A percentile compares a stretch with the other conserved stretches of the same genome.
Evolutionary conservation across 306 rosid species (phyloP).

Genomic region (Cajanus cajan): DNA sequence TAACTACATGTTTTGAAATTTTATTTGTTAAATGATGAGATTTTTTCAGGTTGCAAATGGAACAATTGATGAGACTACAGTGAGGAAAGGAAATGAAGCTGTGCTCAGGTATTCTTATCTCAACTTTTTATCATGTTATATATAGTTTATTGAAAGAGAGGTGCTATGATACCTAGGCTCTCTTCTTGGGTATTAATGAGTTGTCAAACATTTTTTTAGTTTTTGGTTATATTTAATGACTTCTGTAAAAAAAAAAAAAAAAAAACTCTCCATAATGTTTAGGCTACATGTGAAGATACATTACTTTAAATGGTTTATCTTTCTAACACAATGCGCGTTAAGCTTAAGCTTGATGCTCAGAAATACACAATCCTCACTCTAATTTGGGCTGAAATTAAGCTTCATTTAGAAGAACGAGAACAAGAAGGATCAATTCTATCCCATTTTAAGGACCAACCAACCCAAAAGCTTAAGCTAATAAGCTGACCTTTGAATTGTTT

Average conservation of each 20-base stretch:
- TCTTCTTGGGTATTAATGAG: slow-evolving; percentile 2
- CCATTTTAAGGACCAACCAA: neutral
- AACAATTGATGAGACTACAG: slow-evolving; percentile 62
- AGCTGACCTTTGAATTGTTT: neutral
- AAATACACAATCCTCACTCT: neutral
- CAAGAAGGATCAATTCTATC: neutral
- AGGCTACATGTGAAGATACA: neutral
- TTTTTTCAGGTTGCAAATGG: slow-evolving; percentile 84
- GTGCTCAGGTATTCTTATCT: slow-evolving; percentile 66
- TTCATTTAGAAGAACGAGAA: neutral
- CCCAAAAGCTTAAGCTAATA: neutral
- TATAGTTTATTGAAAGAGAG: neutral
- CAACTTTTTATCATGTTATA: neutral
- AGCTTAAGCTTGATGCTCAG: neutral
- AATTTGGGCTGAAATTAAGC: slow-evolving; percentile 8
- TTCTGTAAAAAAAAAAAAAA: neutral
- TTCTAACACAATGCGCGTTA: neutral
- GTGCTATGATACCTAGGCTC: neutral
- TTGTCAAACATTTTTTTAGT: slow-evolving; percentile 19
- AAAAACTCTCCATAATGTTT: neutral
- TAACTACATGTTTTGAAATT: slow-evolving; percentile 7
- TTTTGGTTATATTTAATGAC: neutral
- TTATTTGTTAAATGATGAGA: slow-evolving; percentile 19
- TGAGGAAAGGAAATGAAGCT: slow-evolving; percentile 94
- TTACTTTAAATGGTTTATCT: neutral